Conservation (phyloP, 352 stramenopile species). For the Pythium volutum region DNA sequence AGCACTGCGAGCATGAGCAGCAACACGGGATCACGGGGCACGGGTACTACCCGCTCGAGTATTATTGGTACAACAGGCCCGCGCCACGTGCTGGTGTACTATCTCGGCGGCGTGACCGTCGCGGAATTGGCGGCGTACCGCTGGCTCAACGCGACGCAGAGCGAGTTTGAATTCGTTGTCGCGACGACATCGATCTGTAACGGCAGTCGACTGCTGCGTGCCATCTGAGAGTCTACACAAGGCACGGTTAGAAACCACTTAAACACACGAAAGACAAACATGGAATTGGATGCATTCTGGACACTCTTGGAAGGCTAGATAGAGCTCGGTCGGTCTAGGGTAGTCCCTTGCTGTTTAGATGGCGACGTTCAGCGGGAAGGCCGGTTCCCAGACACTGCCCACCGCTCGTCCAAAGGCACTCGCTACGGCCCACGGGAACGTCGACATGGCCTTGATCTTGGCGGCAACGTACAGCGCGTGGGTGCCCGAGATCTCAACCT, state of each 20-base stretch:
- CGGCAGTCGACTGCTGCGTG: slow-evolving; percentile 55
- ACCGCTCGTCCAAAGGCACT: slow-evolving; percentile 15
- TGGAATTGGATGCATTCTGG: no score
- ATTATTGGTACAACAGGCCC: not conserved
- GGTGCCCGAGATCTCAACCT: slow-evolving; percentile 32
- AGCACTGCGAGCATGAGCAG: slow-evolving; percentile 16
- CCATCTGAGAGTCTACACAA: no score
- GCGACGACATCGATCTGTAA: slow-evolving; percentile 76
- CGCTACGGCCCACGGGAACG: slow-evolving; percentile 17
- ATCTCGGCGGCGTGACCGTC: slow-evolving; percentile 79
- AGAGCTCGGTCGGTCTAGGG: no score
- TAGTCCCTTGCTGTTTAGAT: slow-evolving; percentile 26
- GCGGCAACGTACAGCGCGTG: slow-evolving; percentile 33
- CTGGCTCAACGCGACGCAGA: slow-evolving; percentile 68
- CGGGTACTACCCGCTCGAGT: not conserved
- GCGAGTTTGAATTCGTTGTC: slow-evolving; percentile 59
- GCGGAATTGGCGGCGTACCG: slow-evolving; percentile 77
- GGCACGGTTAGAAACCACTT: no score
- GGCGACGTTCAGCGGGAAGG: slow-evolving; percentile 17
- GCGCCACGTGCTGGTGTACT: slow-evolving; percentile 71
- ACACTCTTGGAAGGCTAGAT: no score
- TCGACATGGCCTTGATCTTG: slow-evolving; percentile 38
- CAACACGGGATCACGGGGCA: slow-evolving; percentile 2
- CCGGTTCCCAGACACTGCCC: slow-evolving; percentile 14
- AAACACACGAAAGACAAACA: no score